Conservation (phyloP, 2,329 filamentous ascomycete species). For the Delphinella strobiligena region DNA sequence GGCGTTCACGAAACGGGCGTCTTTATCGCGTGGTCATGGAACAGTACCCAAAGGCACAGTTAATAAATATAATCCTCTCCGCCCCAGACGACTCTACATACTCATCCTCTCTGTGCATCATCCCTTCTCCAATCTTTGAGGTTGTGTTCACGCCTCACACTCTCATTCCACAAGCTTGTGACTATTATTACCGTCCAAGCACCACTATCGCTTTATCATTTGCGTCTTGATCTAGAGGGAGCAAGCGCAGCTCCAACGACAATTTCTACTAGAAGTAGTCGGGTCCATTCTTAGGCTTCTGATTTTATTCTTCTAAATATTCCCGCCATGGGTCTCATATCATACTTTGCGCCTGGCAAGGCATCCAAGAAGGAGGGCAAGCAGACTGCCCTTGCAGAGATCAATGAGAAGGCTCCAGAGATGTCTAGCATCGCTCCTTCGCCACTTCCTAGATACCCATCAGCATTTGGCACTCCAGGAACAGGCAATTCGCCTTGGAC, state of each 20-base stretch:
- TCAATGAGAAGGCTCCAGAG: conserved; percentile 4
- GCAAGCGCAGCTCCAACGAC: too few relatives aligned
- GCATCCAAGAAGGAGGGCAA: conserved; percentile 6
- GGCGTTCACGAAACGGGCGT: neutral
- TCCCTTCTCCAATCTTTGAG: neutral
- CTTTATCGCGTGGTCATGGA: neutral
- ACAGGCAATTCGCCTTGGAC: conserved; percentile 15
- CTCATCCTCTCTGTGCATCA: neutral
- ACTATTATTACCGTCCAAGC: neutral
- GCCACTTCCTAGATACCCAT: neutral
- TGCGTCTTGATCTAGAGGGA: neutral
- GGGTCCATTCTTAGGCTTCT: too few relatives aligned
- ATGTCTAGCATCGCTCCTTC: neutral
- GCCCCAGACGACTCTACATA: neutral
- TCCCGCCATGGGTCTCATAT: conserved; percentile 10
- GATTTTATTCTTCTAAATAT: neutral
- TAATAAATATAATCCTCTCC: too few relatives aligned
- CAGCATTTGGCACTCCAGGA: conserved; percentile 11
- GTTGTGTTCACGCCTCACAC: neutral
- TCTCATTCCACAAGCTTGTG: neutral
- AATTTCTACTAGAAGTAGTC: too few relatives aligned
- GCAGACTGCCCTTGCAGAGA: neutral
- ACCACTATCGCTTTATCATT: neutral
- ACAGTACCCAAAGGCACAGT: too few relatives aligned
- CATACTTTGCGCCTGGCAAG: conserved; percentile 11